phyloP scores from a whole-genome alignment of 768 basidiomycete genomes.

The Lentinula sp. region DNA sequence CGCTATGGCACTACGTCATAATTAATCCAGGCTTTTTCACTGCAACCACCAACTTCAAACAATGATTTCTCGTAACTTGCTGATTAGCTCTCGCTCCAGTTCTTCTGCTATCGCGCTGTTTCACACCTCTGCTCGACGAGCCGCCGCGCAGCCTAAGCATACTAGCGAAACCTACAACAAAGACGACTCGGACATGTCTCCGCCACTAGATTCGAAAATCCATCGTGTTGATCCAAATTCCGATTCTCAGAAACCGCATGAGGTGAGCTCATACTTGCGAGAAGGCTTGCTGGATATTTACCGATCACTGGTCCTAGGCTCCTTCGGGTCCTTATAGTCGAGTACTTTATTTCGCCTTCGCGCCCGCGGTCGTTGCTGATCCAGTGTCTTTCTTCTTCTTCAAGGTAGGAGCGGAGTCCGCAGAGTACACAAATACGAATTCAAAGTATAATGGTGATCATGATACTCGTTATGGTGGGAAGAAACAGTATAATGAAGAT shows the following conservation, averaged over 20 bases:
- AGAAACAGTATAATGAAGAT: neutral
- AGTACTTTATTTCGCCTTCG: neutral
- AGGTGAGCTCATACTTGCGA: neutral
- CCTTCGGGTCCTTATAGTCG: slow-evolving; percentile 1
- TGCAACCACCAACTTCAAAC: neutral
- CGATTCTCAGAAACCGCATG: neutral
- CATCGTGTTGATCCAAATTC: slow-evolving; percentile 5
- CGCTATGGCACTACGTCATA: neutral
- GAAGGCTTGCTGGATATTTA: neutral
- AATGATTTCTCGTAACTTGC: slow-evolving; percentile 1
- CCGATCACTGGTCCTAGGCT: neutral
- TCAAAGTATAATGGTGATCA: neutral
- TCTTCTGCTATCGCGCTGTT: neutral
- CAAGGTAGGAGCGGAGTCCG: neutral
- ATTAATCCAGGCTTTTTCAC: neutral
- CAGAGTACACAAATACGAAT: neutral
- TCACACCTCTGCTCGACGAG: neutral
- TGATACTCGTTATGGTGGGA: slow-evolving; percentile 4
- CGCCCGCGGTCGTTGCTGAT: neutral
- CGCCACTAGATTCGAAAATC: slow-evolving; percentile 1
- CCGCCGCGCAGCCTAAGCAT: neutral
- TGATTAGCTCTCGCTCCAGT: neutral
- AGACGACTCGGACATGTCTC: neutral
- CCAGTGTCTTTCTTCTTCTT: neutral
- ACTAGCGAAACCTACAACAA: slow-evolving; percentile 6